phyloP scores from a whole-genome alignment of 2,329 filamentous ascomycete species.

The Teratosphaeria nubilosa region DNA sequence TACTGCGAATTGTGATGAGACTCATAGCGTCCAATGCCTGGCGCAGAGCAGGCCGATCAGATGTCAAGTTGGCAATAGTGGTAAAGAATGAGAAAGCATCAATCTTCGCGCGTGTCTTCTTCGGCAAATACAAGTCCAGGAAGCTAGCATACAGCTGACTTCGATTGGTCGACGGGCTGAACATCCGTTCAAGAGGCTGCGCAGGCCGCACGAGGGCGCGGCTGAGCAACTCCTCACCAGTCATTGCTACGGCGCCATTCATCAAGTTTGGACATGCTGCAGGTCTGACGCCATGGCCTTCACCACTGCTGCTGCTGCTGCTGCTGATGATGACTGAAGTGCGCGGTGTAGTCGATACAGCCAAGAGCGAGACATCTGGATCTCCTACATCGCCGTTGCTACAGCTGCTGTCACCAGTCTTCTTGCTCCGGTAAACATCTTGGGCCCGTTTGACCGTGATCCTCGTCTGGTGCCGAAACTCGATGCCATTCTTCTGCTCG shows the following conservation, averaged over 20 bases:
- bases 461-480: conserved; percentile 20
- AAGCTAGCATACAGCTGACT: conserved; percentile 17
- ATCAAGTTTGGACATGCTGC: not conserved
- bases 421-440: conserved; percentile 2
- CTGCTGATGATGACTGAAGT: not conserved
- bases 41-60: conserved; percentile 13
- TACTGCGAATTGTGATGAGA: conserved; percentile 20
- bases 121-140: conserved; percentile 21
- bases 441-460: conserved; percentile 10
- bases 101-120: conserved; percentile 1
- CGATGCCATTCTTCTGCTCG: conserved; percentile 14
- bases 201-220: not conserved
- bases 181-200: not conserved
- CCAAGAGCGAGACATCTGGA: not conserved
- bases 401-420: not conserved
- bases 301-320: not conserved
- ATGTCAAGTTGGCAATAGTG: conserved; percentile 11
- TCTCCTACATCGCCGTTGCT: not conserved
- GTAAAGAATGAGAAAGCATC: conserved; percentile 16
- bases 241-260: not conserved
- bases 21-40: conserved; percentile 20
- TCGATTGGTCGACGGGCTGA: conserved; percentile 9
- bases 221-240: not conserved
- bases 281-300: not conserved
- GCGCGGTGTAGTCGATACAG: not conserved